Evolutionary conservation across 164 flowering plant genomes (phyloP).

Genomic region (Saururus chinensis): DNA sequence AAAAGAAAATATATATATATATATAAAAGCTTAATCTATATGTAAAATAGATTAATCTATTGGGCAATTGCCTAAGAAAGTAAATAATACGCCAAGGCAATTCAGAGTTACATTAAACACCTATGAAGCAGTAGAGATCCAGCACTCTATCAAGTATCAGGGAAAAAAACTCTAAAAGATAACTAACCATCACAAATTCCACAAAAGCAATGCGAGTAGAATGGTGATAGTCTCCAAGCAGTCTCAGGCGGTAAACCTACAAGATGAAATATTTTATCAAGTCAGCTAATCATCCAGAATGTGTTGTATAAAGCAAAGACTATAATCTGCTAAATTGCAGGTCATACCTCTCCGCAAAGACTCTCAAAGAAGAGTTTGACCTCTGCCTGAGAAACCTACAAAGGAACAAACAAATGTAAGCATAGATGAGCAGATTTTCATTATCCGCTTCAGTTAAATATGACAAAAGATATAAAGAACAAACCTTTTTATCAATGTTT

Average conservation of each 20-base stretch:
- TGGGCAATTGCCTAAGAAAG: not conserved
- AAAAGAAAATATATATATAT: no score
- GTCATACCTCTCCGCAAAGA: slow-evolving; percentile 70
- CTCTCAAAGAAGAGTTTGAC: slow-evolving; percentile 70
- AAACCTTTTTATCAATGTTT: slow-evolving; percentile 81
- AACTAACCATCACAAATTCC: slow-evolving; percentile 57
- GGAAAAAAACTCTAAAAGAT: no score
- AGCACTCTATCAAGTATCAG: not conserved
- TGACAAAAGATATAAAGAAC: not conserved
- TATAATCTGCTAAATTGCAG: slow-evolving; percentile 1
- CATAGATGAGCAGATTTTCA: not conserved
- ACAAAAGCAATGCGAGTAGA: slow-evolving; percentile 84
- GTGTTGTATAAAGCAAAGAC: not conserved
- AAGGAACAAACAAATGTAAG: not conserved
- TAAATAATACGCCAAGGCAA: not conserved
- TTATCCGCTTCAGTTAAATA: slow-evolving; percentile 1
- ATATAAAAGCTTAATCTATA: no score
- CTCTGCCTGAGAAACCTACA: slow-evolving; percentile 67
- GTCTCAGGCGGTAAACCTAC: slow-evolving; percentile 68
- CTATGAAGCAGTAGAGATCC: not conserved
- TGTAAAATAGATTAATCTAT: no score
- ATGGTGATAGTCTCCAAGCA: slow-evolving; percentile 74
- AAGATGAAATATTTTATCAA: slow-evolving; percentile 5
- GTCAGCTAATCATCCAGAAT: not conserved
- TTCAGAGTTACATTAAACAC: not conserved